Evolutionary conservation across 768 basidiomycete genomes (phyloP).

Genomic region (Agaricus bisporus): DNA sequence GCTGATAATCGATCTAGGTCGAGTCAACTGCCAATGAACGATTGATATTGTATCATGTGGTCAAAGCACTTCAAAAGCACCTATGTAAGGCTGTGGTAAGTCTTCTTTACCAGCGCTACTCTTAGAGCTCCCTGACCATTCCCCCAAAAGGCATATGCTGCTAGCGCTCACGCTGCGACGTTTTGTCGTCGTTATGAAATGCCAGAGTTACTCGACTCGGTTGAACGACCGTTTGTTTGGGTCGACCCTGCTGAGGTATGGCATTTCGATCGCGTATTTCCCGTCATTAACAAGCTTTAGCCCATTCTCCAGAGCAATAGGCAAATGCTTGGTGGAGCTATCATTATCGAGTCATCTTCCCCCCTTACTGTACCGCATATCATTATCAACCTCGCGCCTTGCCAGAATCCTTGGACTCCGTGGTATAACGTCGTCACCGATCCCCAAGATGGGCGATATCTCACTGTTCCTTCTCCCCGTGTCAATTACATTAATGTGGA

Average conservation of each 20-base stretch:
- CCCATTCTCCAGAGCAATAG: conserved; percentile 24
- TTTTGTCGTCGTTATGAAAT: conserved; percentile 35
- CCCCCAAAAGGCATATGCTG: conserved; percentile 31
- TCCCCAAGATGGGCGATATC: conserved; percentile 31
- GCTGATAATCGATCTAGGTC: conserved; percentile 12
- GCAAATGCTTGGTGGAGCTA: conserved; percentile 21
- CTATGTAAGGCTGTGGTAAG: conserved; percentile 35
- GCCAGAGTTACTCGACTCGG: conserved; percentile 19
- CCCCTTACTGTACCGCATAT: conserved; percentile 42
- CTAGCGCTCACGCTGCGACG: conserved; percentile 27
- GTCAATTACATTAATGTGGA: conserved; percentile 21
- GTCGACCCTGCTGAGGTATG: conserved; percentile 46
- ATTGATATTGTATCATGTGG: conserved; percentile 24
- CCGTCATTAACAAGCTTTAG: conserved; percentile 12
- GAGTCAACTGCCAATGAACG: conserved; percentile 20
- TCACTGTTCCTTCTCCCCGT: conserved; percentile 22
- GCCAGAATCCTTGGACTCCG: conserved; percentile 32
- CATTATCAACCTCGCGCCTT: conserved; percentile 32
- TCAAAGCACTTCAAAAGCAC: conserved; percentile 29
- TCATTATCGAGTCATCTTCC: conserved; percentile 35
- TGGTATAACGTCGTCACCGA: conserved; percentile 28
- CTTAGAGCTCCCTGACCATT: conserved; percentile 10
- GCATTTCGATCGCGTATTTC: not conserved
- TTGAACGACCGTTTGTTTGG: conserved; percentile 42
- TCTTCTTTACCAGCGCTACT: not conserved